phyloP scores from a whole-genome alignment of 441 rosid species.

The Populus hybrid region DNA sequence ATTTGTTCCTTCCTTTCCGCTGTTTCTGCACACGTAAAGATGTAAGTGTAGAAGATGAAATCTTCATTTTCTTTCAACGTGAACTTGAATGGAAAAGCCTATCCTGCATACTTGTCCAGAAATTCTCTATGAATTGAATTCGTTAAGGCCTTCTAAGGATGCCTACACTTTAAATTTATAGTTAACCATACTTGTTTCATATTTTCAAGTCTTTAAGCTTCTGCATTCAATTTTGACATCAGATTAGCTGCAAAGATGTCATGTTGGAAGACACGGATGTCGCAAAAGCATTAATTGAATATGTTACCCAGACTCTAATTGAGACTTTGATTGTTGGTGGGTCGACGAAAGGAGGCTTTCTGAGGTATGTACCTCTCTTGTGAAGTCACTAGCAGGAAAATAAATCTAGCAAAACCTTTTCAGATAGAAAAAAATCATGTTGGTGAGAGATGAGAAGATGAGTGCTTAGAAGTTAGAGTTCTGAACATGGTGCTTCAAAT shows the following conservation, averaged over 20 bases:
- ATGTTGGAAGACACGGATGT: conserved; percentile 77
- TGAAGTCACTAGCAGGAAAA: neutral
- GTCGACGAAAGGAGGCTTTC: conserved; percentile 61
- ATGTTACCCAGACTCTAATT: conserved; percentile 45
- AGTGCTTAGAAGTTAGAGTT: no score
- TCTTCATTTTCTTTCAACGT: neutral
- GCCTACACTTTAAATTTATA: neutral
- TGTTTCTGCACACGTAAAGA: conserved; percentile 93
- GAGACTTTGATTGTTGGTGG: conserved; percentile 72
- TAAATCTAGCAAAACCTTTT: no score
- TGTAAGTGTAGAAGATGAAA: conserved; percentile 33
- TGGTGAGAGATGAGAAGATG: neutral
- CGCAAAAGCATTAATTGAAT: conserved; percentile 65
- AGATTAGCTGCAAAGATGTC: conserved; percentile 85
- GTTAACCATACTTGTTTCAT: neutral
- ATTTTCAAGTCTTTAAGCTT: neutral
- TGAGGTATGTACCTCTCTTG: conserved; percentile 43
- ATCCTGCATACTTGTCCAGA: neutral
- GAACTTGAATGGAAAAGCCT: neutral
- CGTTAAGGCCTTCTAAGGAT: neutral
- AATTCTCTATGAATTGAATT: neutral
- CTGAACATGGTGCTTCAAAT: neutral
- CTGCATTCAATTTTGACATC: neutral
- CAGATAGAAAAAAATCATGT: no score
- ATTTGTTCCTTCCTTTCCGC: conserved; percentile 86